Evolutionary conservation across 352 stramenopile genomes (phyloP).

Genomic region (Phytophthora pisi): DNA sequence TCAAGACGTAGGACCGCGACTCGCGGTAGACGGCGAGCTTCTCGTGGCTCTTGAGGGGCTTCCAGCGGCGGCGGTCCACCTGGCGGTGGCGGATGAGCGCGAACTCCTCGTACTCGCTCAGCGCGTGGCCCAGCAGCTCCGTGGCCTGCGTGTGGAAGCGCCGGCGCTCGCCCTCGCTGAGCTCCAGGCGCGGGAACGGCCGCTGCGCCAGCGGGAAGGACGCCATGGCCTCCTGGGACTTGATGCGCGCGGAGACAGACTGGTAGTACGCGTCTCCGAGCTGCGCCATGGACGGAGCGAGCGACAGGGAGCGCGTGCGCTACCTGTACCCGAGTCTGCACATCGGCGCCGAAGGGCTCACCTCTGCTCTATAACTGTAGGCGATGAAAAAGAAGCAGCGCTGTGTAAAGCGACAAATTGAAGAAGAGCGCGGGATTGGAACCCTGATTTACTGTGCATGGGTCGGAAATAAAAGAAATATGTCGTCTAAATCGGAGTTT

Average conservation of each 20-base stretch:
- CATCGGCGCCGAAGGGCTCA: conserved; percentile 12
- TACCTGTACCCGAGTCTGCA: conserved; percentile 5
- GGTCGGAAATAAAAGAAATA: no score
- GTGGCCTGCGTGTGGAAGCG: conserved; percentile 43
- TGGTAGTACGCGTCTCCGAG: conserved; percentile 30
- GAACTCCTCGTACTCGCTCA: conserved; percentile 45
- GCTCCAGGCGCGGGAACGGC: conserved; percentile 38
- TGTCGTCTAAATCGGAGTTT: no score
- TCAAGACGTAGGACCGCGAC: conserved; percentile 27
- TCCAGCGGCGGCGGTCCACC: conserved; percentile 44
- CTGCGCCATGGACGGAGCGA: conserved; percentile 27
- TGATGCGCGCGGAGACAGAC: conserved; percentile 16
- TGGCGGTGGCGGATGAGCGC: conserved; percentile 36
- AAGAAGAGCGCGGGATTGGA: neutral
- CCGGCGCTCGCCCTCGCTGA: conserved; percentile 30
- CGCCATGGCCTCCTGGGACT: conserved; percentile 25
- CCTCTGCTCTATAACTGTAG: neutral
- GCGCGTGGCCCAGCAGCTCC: conserved; percentile 32
- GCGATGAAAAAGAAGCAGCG: neutral
- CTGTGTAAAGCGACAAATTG: neutral
- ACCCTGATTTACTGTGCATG: no score
- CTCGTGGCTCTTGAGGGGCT: conserved; percentile 38
- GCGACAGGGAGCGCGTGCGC: no score
- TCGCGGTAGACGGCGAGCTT: conserved; percentile 43
- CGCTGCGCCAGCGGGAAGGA: conserved; percentile 32